Evolutionary conservation across 2,329 filamentous ascomycete genomes (phyloP).

Genomic region (Harringtonia aguacate): DNA sequence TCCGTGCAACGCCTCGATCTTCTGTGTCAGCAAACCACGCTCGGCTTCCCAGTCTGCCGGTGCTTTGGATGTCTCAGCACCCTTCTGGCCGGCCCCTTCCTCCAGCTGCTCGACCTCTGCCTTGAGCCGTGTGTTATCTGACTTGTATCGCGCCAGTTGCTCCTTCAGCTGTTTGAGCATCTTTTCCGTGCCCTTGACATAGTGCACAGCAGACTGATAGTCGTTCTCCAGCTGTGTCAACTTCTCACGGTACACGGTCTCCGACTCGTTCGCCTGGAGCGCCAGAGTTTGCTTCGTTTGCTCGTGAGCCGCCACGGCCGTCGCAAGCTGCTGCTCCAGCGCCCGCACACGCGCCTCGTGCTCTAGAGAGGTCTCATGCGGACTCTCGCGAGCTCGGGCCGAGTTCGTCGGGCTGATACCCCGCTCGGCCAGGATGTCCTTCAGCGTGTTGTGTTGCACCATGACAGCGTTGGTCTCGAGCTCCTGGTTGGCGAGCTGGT

Average conservation of each 20-base stretch:
- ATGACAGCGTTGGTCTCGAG: conserved; percentile 89
- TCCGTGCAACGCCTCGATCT: conserved; percentile 58
- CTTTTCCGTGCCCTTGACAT: conserved; percentile 97
- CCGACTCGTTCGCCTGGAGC: conserved; percentile 73
- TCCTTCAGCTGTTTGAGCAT: conserved; percentile 99
- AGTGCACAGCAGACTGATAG: conserved; percentile 95
- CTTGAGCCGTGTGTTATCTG: conserved; percentile 73
- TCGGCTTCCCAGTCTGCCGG: conserved; percentile 65
- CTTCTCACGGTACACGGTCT: conserved; percentile 83
- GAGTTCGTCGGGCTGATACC: conserved; percentile 70
- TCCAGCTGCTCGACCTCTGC: conserved; percentile 64
- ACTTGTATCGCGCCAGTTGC: conserved; percentile 86
- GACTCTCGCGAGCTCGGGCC: conserved; percentile 61
- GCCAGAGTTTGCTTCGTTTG: conserved; percentile 73
- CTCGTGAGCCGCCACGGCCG: conserved; percentile 68
- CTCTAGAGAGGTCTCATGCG: conserved; percentile 71
- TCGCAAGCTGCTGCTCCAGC: conserved; percentile 77
- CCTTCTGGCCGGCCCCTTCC: conserved; percentile 34
- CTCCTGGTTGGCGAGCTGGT: conserved; percentile 74
- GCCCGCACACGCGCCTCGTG: conserved; percentile 57
- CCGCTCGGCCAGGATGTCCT: conserved; percentile 82
- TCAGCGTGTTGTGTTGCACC: conserved; percentile 86
- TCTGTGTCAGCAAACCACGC: conserved; percentile 52
- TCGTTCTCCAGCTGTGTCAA: conserved; percentile 90
- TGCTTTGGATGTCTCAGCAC: conserved; percentile 19